A percentile compares a stretch with the other conserved stretches of the same genome.
phyloP scores from a whole-genome alignment of 2,329 filamentous ascomycete species.

The Truncatella angustata region DNA sequence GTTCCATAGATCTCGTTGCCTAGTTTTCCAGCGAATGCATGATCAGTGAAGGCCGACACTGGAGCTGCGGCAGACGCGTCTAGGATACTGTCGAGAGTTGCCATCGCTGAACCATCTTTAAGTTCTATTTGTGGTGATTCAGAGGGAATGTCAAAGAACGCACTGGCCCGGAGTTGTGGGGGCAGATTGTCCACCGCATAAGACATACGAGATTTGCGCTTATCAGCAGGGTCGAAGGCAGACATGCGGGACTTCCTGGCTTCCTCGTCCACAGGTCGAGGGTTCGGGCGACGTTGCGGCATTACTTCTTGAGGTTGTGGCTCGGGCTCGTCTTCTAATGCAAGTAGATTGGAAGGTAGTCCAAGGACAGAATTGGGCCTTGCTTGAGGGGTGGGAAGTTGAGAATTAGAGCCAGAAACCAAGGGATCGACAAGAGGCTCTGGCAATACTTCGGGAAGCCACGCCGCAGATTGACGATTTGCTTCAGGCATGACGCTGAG shows the following conservation, averaged over 20 bases:
- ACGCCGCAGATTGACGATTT: conserved; percentile 30
- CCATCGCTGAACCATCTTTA: conserved; percentile 79
- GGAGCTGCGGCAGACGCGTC: conserved; percentile 86
- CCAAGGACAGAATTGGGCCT: conserved; percentile 1
- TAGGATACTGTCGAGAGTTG: conserved; percentile 86
- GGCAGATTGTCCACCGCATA: conserved; percentile 58
- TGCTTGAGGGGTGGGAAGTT: conserved; percentile 11
- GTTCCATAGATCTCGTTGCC: conserved; percentile 73
- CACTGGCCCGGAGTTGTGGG: conserved; percentile 83
- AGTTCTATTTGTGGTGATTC: conserved; percentile 50
- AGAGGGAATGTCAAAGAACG: conserved; percentile 78
- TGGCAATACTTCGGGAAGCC: conserved; percentile 28
- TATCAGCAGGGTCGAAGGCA: conserved; percentile 22
- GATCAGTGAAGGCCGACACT: conserved; percentile 87
- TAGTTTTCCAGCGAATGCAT: conserved; percentile 75
- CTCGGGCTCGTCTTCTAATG: conserved; percentile 14
- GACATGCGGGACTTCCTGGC: conserved; percentile 36
- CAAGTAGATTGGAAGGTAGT: background rate
- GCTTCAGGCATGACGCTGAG: conserved; percentile 58
- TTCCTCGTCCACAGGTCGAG: conserved; percentile 12
- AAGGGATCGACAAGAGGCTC: conserved; percentile 29
- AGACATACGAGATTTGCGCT: conserved; percentile 36
- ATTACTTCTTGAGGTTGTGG: no score
- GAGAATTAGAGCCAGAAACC: conserved; percentile 23
- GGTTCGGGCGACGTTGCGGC: conserved; percentile 9